Conservation (phyloP, 2,329 filamentous ascomycete species). For the Fusarium continuum region DNA sequence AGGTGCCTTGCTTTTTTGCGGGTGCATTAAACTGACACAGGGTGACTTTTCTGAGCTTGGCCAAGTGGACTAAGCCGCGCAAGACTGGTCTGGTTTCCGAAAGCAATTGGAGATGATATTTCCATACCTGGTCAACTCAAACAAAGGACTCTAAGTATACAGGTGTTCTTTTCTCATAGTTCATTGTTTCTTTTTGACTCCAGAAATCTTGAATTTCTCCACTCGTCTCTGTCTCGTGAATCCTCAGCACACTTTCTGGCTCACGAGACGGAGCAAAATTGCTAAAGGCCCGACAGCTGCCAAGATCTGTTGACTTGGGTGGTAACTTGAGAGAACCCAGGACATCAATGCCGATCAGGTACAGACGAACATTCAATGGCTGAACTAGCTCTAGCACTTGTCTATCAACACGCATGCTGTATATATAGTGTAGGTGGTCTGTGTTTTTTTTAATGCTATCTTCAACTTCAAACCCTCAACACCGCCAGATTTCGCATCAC, state of each 20-base stretch:
- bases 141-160: background rate
- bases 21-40: conserved; percentile 35
- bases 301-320: conserved; percentile 25
- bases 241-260: conserved; percentile 16
- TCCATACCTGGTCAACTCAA: background rate
- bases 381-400: conserved; percentile 11
- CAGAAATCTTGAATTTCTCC: background rate
- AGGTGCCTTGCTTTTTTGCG: conserved; percentile 32
- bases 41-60: conserved; percentile 20
- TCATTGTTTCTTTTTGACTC: too few species aligned
- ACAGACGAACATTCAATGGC: conserved; percentile 38
- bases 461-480: conserved; percentile 5
- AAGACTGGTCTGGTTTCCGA: background rate
- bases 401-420: conserved; percentile 13
- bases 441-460: conserved; percentile 5
- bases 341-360: conserved; percentile 39
- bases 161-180: background rate
- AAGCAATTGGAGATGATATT: conserved; percentile 11
- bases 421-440: conserved; percentile 10
- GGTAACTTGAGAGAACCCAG: conserved; percentile 16
- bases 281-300: conserved; percentile 32
- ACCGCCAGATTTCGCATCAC: conserved; percentile 2
- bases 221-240: background rate
- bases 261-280: conserved; percentile 24
- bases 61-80: conserved; percentile 4